These are phyloP conservation scores for Lentinula guzmanii DNA, from an alignment of 768 basidiomycete species.

Conservation along the genomic window DNA sequence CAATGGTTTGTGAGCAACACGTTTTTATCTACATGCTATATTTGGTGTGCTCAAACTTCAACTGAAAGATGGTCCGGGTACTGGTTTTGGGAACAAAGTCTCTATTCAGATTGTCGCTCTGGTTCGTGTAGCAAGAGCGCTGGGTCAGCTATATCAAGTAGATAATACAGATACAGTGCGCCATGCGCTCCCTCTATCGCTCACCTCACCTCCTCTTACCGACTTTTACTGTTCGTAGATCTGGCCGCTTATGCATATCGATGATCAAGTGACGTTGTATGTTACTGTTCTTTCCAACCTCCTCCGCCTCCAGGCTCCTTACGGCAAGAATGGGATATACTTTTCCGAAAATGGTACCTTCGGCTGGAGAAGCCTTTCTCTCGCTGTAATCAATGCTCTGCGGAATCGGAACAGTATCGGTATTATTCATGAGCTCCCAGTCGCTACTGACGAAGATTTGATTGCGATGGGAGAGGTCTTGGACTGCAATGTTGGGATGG, in stretches of 20 bases:
- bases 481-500: not conserved
- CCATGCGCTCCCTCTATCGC: not conserved
- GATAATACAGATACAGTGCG: constrained; percentile 2
- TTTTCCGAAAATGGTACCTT: constrained; percentile 11
- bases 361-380: constrained; percentile 9
- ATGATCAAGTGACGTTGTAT: not conserved
- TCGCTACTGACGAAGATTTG: constrained; percentile 6
- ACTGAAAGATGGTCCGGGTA: constrained; percentile 6
- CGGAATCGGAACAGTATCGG: not conserved
- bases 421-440: not conserved
- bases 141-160: constrained; percentile 5
- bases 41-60: not conserved
- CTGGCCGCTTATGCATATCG: constrained; percentile 8
- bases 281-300: not conserved
- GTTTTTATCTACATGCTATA: not conserved
- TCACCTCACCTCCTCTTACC: not conserved
- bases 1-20: constrained; percentile 9
- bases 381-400: constrained; percentile 3
- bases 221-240: not conserved
- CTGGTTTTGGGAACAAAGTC: constrained; percentile 10
- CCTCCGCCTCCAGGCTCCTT: constrained; percentile 3
- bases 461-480: constrained; percentile 4
- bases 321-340: constrained; percentile 8
- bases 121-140: constrained; percentile 4
- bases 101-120: constrained; percentile 10